Evolutionary conservation across 257 asterid species (phyloP).

Genomic region (Lithospermum erythrorhizon): DNA sequence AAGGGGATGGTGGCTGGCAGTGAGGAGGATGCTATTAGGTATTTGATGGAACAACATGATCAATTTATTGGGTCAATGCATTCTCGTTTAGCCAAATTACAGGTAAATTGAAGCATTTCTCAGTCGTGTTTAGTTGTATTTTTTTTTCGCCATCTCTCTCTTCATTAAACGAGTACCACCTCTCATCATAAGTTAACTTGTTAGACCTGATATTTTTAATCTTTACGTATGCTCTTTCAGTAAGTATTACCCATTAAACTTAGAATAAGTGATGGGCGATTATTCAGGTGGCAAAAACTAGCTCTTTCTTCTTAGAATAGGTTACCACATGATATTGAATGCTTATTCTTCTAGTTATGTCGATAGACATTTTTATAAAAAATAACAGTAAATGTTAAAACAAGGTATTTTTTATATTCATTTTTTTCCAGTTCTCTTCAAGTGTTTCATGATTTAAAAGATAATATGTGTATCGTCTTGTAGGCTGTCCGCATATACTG

Average conservation of each 20-base stretch:
- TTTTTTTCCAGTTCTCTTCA: not conserved
- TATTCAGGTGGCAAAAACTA: not conserved
- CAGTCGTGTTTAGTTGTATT: not conserved
- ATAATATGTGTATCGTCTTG: conserved; percentile 12
- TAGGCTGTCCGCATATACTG: conserved; percentile 72
- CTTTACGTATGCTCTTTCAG: too few relatives aligned
- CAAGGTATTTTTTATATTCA: not conserved
- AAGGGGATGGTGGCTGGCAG: conserved; percentile 44
- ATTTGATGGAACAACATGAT: conserved; percentile 65
- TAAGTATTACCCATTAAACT: too few relatives aligned
- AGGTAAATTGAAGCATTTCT: conserved; percentile 35
- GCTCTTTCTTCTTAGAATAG: not conserved
- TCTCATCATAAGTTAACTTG: too few relatives aligned
- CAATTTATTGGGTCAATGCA: conserved; percentile 80
- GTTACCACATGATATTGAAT: not conserved
- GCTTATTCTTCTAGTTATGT: not conserved
- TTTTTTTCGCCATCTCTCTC: not conserved
- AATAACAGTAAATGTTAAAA: not conserved
- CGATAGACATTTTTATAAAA: not conserved
- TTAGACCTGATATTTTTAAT: too few relatives aligned
- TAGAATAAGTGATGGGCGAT: too few relatives aligned
- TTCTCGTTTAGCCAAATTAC: conserved; percentile 76
- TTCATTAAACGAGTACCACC: not conserved
- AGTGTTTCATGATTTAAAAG: not conserved
- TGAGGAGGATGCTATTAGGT: conserved; percentile 70